Evolutionary conservation across 495 filamentous ascomycete species (phyloP), one percentile per base, ranked within the genome.

Genomic region (Daldinia concentrica): DNA sequence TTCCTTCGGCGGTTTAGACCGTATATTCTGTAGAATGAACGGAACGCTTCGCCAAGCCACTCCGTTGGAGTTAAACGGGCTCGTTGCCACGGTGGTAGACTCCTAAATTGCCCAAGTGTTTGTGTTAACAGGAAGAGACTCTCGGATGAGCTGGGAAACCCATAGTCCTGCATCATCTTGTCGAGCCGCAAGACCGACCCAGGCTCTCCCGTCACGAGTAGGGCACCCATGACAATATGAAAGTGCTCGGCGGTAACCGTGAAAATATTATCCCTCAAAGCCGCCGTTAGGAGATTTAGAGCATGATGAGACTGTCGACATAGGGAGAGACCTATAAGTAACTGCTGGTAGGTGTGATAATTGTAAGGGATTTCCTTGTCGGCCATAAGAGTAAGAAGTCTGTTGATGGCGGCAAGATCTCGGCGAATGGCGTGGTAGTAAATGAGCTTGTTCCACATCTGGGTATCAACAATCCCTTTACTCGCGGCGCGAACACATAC

Each of bases 381-480:
- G 37, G 85, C 80, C 90, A 97, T 96, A 56, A 80, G 78, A 39
- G 81, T 81, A 64, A 91, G 87, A 19, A 93, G 68, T 26, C 84
- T 85, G 55, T 88, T 85, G 26, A 92, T 83, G 41, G 83, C 81
- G 4, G 80, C 79, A 48, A 94, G 72, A 68, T 95, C 89, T 64
- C 89, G 82, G 5, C 86, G 83, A 62, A 87, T 81, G 17, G 91
- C 92, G 74, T 93, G 84, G 30, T 89, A 86, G 61, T 84, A 82
- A 4, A 98, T 79, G 17, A 98, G 79, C 19, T 85, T 81, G 74
- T 97, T 97, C 92, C 92, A 98, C 80, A 95, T 88, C 52, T 82
- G 77, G 15, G 89, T 88, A 80, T 82, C 64, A 26, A 80, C 69
- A 37, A 85, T 76, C 0, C 74, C 66, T 30, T 82, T 83, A 43